phyloP scores from a whole-genome alignment of 2,329 filamentous ascomycete species.

The Colletotrichum horii region DNA sequence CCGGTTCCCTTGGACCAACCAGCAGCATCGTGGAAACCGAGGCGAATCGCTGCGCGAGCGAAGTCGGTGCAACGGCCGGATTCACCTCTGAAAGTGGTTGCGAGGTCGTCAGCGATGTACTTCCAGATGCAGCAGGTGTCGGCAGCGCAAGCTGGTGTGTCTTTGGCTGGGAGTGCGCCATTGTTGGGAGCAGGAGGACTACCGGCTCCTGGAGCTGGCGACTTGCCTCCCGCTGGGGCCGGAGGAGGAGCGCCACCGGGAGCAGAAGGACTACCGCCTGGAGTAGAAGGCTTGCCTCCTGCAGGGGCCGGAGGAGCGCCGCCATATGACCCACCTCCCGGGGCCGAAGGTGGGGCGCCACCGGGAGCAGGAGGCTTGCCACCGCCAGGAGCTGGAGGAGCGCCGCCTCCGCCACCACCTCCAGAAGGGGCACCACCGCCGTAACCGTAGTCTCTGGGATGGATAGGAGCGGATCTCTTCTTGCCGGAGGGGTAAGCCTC shows the following conservation, averaged over 20 bases:
- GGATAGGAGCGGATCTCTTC: background rate
- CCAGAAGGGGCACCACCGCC: background rate
- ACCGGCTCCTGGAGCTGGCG: background rate
- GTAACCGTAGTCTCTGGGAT: background rate
- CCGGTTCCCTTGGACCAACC: slow-evolving; percentile 42
- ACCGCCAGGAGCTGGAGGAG: background rate
- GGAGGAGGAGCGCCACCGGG: background rate
- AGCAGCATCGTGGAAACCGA: slow-evolving; percentile 54
- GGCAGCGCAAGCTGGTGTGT: slow-evolving; percentile 32
- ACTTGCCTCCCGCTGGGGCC: background rate
- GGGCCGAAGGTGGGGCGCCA: background rate
- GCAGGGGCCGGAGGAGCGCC: background rate
- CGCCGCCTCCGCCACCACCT: background rate
- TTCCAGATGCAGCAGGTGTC: slow-evolving; percentile 50
- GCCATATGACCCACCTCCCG: background rate
- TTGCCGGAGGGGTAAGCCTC: slow-evolving; percentile 17
- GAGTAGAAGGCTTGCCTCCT: background rate
- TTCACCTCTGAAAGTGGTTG: slow-evolving; percentile 35
- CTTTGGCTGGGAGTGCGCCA: slow-evolving; percentile 22
- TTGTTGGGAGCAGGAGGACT: background rate
- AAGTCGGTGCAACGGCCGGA: slow-evolving; percentile 45
- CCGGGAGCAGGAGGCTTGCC: background rate
- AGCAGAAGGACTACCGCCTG: background rate
- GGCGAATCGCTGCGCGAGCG: slow-evolving; percentile 48
- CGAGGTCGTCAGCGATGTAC: slow-evolving; percentile 44